Base-by-base conservation (phyloP, 768 basidiomycete species). In the Suillus fuscotomentosus region DNA sequence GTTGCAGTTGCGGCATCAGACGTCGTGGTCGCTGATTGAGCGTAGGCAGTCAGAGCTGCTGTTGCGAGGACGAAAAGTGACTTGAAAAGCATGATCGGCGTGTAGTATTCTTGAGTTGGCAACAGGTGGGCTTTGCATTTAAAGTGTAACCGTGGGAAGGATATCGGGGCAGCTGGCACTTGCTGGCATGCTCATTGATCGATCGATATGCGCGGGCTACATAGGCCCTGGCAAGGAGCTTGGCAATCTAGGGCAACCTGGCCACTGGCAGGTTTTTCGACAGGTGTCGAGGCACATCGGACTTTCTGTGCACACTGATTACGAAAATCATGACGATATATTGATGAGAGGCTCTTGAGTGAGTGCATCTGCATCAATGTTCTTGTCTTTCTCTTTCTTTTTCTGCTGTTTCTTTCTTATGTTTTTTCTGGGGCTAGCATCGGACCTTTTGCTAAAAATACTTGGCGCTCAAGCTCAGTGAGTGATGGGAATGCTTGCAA, bases 1-100 rank as follows among this genome's bases (percentile, higher is more conserved):
- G 59, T 1, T 1, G 67, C 31, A 14, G 65, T 3, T 2, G 66
- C 48, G 9, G 64, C 38, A 0, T 41, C 0, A 20, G 66, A 41
- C 0, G 53, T 24, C 0, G 63, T 11, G 1, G 41, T 51, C 17
- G 5, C 1, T 4, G 66, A 60, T 71, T 76, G 72, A 0, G 75
- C 74, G 0, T 67, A 65, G 1, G 38, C 75, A 6, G 67, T 60
- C 31, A 76, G 60, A 2, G 62, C 71, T 20, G 63, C 67, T 0
- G 69, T 60, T 17, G 55, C 63, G 17, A 72, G 14, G 47, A 62
- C 45, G 5, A 68, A 24, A 42, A 77, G 68, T 11, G 53, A n/a
- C 65, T 75, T 76, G 13, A 64, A 42, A 31, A 59, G 5, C 53
- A 54, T 54, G 34, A 54, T 54, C 34, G 20, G 20, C 5, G 31